Conservation (phyloP, 108 stramenopile species). For the Discostella pseudostelligera region DNA sequence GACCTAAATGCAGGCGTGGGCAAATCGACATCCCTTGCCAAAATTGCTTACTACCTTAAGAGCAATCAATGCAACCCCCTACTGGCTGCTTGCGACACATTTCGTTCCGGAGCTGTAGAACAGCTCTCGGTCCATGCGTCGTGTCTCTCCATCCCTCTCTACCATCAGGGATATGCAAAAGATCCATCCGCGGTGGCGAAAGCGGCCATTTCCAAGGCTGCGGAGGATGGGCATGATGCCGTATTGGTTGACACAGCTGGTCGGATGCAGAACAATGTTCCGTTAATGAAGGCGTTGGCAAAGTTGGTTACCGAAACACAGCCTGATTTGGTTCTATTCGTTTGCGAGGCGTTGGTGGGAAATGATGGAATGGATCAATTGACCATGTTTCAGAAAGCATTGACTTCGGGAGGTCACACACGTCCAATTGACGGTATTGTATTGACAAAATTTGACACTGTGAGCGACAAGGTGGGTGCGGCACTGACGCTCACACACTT, state of each 20-base stretch:
- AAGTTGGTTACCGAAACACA: conserved; percentile 87
- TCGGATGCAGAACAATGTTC: conserved; percentile 97
- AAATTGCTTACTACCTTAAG: conserved; percentile 85
- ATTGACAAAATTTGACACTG: conserved; percentile 97
- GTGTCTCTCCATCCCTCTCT: conserved; percentile 88
- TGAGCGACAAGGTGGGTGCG: conserved; percentile 98
- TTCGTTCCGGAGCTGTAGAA: conserved; percentile 96
- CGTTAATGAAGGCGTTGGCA: conserved; percentile 93
- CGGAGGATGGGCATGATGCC: conserved; percentile 80
- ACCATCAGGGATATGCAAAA: conserved; percentile 92
- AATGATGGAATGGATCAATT: conserved; percentile 98
- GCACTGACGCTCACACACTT: conserved; percentile 93
- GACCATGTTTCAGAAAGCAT: conserved; percentile 90
- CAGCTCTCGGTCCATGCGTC: conserved; percentile 92
- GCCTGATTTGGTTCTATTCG: conserved; percentile 92
- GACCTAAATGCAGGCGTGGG: conserved; percentile 59
- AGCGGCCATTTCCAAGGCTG: conserved; percentile 87
- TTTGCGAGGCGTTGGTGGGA: conserved; percentile 97
- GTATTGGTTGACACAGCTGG: conserved; percentile 98
- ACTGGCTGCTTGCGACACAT: conserved; percentile 97
- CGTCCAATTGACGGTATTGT: conserved; percentile 94
- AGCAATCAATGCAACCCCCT: conserved; percentile 76
- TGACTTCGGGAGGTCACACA: conserved; percentile 58
- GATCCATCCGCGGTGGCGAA: conserved; percentile 91
- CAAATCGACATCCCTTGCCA: conserved; percentile 91